These are phyloP conservation scores for Exophiala xenobiotica DNA, from an alignment of 2,329 filamentous ascomycete species.

Conservation along the genomic window DNA sequence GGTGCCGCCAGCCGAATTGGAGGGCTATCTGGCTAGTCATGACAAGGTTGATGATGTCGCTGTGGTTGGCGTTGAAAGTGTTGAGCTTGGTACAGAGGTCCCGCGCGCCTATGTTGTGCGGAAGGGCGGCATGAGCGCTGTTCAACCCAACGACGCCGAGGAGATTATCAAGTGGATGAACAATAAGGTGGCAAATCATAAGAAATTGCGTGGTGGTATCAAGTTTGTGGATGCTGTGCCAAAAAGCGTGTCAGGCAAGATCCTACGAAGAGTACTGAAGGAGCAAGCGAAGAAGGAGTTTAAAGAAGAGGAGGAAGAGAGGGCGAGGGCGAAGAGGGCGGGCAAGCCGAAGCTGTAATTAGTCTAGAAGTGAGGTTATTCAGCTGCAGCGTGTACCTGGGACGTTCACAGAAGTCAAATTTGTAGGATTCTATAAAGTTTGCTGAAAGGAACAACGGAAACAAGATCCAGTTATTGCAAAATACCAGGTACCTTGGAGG, in stretches of 20 bases:
- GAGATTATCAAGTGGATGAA: constrained; percentile 36
- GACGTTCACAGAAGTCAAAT: no score
- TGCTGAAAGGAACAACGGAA: no score
- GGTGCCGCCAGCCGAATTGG: constrained; percentile 51
- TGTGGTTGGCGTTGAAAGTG: constrained; percentile 44
- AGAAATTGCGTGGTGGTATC: constrained; percentile 39
- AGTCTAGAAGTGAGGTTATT: no score
- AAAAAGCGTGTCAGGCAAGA: constrained; percentile 42
- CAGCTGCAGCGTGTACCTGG: no score
- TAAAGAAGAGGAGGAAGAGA: constrained; percentile 30
- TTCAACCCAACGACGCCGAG: constrained; percentile 55
- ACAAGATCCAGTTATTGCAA: no score
- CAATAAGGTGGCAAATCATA: constrained; percentile 36
- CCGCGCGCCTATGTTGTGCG: constrained; percentile 45
- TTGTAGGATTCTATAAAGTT: no score
- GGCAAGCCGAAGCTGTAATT: constrained; percentile 21
- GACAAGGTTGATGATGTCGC: constrained; percentile 45
- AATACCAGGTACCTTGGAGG: no score
- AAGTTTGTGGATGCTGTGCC: constrained; percentile 40
- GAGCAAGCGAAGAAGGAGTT: constrained; percentile 34
- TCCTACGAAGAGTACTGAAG: constrained; percentile 38
- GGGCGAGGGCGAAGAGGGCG: constrained; percentile 8
- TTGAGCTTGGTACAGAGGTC: constrained; percentile 40
- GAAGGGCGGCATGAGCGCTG: constrained; percentile 38
- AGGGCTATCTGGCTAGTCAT: constrained; percentile 46